These are phyloP conservation scores for Talaromyces sp. DNA, from an alignment of 2,329 filamentous ascomycete species.

Conservation along the genomic window DNA sequence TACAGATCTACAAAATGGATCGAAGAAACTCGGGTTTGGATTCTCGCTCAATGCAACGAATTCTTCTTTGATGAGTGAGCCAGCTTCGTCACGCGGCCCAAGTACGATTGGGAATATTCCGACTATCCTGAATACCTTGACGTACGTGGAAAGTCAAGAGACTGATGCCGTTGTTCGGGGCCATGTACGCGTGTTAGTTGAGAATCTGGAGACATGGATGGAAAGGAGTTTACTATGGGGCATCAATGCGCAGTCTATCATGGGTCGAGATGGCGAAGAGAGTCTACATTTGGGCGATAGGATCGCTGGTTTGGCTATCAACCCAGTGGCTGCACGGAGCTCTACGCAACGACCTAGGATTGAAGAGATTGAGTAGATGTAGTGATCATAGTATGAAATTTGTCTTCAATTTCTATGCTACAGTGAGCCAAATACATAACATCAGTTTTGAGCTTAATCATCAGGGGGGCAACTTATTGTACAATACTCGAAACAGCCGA, in stretches of 20 bases:
- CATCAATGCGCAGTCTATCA: conserved; percentile 26
- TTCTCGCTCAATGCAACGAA: conserved; percentile 32
- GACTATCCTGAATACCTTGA: conserved; percentile 35
- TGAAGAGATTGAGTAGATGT: conserved; percentile 41
- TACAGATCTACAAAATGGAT: conserved; percentile 29
- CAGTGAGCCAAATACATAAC: background rate
- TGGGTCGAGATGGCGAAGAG: conserved; percentile 10
- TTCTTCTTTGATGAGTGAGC: background rate
- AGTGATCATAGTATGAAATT: background rate
- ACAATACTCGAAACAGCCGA: background rate
- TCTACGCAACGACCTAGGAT: conserved; percentile 31
- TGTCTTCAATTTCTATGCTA: conserved; percentile 16
- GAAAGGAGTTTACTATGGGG: conserved; percentile 42
- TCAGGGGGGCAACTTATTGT: background rate
- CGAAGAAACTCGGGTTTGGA: conserved; percentile 37
- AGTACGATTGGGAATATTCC: conserved; percentile 39
- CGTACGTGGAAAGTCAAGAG: conserved; percentile 38
- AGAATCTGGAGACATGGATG: conserved; percentile 43
- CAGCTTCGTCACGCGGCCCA: conserved; percentile 15
- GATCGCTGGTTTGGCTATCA: conserved; percentile 37
- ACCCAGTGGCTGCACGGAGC: conserved; percentile 30
- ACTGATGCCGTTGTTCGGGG: conserved; percentile 39
- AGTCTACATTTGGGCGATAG: conserved; percentile 35
- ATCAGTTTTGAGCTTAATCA: background rate
- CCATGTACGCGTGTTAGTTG: conserved; percentile 38